These are phyloP conservation scores for Curvularia lunata DNA, from an alignment of 2,329 filamentous ascomycete species.

Conservation along the genomic window DNA sequence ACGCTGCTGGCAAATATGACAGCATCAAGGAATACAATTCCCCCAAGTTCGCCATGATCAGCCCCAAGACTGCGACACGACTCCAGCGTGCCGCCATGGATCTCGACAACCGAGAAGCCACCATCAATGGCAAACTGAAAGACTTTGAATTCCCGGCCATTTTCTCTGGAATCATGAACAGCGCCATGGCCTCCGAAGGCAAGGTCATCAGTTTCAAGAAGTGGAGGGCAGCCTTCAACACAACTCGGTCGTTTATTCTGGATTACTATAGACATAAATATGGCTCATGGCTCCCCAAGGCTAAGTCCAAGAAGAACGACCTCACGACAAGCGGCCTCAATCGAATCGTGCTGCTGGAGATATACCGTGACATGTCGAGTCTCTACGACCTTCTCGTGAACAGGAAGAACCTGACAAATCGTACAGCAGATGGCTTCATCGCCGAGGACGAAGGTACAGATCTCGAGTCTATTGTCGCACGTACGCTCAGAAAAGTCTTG, in stretches of 20 bases:
- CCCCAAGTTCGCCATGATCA: constrained; percentile 73
- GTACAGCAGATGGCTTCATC: constrained; percentile 73
- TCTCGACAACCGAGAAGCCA: constrained; percentile 73
- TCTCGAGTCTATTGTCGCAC: constrained; percentile 63
- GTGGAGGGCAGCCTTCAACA: constrained; percentile 78
- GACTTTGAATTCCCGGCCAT: constrained; percentile 91
- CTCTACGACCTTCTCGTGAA: constrained; percentile 91
- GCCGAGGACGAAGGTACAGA: constrained; percentile 60
- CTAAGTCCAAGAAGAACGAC: constrained; percentile 87
- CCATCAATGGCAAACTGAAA: constrained; percentile 74
- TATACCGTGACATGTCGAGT: constrained; percentile 85
- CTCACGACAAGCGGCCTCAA: constrained; percentile 88
- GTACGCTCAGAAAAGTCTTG: constrained; percentile 78
- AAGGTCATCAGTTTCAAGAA: constrained; percentile 81
- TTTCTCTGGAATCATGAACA: constrained; percentile 86
- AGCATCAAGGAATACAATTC: constrained; percentile 72
- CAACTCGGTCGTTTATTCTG: constrained; percentile 75
- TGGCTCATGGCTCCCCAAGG: constrained; percentile 88
- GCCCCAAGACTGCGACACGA: constrained; percentile 73
- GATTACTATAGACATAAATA: constrained; percentile 72
- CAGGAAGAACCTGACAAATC: constrained; percentile 75
- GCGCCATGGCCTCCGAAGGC: constrained; percentile 76
- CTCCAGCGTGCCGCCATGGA: constrained; percentile 83
- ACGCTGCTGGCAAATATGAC: constrained; percentile 84
- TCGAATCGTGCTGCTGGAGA: constrained; percentile 76